Conservation (phyloP, 2,329 filamentous ascomycete species). For the Monilinia fructicola region DNA sequence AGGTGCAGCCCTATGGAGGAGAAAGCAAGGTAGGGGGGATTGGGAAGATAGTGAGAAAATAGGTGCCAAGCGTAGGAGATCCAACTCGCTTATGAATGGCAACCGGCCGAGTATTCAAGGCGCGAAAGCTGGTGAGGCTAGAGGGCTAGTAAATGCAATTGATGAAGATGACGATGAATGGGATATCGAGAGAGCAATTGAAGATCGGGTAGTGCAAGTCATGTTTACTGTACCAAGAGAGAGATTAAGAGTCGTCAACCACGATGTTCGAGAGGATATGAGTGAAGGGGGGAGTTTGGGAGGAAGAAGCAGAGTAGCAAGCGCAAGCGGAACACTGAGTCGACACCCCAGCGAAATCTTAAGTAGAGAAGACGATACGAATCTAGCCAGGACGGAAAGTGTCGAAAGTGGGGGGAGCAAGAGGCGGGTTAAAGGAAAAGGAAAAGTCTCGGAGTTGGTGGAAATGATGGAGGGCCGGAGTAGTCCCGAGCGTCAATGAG, state of each 20-base stretch:
- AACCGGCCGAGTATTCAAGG: neutral
- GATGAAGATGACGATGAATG: conserved; percentile 54
- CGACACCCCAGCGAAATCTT: conserved; percentile 21
- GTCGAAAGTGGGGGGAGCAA: conserved; percentile 23
- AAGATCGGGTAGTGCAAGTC: conserved; percentile 71
- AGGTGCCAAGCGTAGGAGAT: conserved; percentile 18
- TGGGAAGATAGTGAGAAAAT: conserved; percentile 46
- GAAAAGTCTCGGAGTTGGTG: conserved; percentile 36
- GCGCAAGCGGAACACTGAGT: conserved; percentile 27
- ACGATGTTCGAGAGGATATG: conserved; percentile 53
- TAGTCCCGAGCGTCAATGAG: conserved; percentile 31
- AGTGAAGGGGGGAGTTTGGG: conserved; percentile 43
- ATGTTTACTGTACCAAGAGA: conserved; percentile 95
- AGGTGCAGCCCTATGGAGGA: conserved; percentile 48
- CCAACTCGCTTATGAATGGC: conserved; percentile 33
- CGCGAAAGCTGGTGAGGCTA: conserved; percentile 7
- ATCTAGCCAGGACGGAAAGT: conserved; percentile 16
- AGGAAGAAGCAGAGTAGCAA: conserved; percentile 33
- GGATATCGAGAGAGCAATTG: conserved; percentile 73
- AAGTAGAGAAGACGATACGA: conserved; percentile 15
- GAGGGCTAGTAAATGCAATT: neutral
- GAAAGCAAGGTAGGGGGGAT: conserved; percentile 52
- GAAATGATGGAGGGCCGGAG: conserved; percentile 33
- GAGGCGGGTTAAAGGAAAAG: conserved; percentile 27
- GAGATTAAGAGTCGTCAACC: conserved; percentile 85